Base-by-base conservation (phyloP, 257 asterid species). In the Echites panduratus region DNA sequence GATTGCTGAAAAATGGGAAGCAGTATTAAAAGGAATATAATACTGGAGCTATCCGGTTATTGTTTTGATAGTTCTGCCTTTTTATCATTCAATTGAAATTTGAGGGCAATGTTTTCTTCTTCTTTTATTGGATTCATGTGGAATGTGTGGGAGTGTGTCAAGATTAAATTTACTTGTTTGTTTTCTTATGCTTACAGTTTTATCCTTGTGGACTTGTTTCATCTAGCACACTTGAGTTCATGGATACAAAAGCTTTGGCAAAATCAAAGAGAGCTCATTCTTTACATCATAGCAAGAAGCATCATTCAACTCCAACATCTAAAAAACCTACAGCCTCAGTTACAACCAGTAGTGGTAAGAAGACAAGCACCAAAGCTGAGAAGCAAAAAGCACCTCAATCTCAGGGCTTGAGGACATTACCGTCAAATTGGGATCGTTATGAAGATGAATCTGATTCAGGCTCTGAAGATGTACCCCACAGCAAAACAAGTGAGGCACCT, bases 191-290 rank as follows among this genome's bases (percentile, higher is more conserved):
- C 68, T 63, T 38, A 38, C 26, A 9, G 35, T 17, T 35, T 19
- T 20, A 63, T 48, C 4, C 48, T 63, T 63, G 27, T 0, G 68
- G 17, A 58, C 41, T 58, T 27, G 68, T 17, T 14, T 19, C 7
- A 16, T 16, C 24, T 29, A 61, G 24, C 48, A 17, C 48, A 7
- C 48, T 35, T 4, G 68, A 20, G 48, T 35, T 63, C 16, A 75
- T 94, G 99, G 99, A 94, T 83, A 78, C 87, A 52, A 94, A 91
- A 84, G 79, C 97, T 49, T 82, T 94, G 92, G 99, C 99, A 16
- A 94, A 94, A 86, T 94, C 98, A 1, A 94, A 91, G 77, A 80
- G 99, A 82, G 95, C 99, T 58, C 99, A 91, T 82, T 79, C 98
- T 16, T 69, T 84, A 62, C 92, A 88, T 71, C 84, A 85, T 72